Evolutionary conservation across 306 rosid genomes (phyloP).

Genomic region (Benincasa hispida): DNA sequence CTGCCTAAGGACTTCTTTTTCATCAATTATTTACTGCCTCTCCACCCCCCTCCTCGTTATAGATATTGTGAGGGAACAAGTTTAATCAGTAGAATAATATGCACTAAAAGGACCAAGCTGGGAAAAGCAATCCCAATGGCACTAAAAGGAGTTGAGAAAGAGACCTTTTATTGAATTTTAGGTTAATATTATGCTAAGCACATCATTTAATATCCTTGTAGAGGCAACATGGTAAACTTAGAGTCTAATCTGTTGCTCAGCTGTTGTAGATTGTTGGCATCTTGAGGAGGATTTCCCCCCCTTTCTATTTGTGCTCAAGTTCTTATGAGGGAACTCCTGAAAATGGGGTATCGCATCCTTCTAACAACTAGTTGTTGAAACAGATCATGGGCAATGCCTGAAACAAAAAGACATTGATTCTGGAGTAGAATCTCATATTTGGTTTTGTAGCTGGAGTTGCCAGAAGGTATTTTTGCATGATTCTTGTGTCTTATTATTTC

Average conservation of each 20-base stretch:
- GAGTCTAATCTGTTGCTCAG: not conserved
- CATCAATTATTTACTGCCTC: not conserved
- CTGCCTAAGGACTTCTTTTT: not conserved
- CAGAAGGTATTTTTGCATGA: conserved; percentile 48
- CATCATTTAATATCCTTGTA: not conserved
- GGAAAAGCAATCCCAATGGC: not conserved
- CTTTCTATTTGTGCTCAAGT: not conserved
- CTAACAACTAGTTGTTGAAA: conserved; percentile 20
- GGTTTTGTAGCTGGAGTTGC: conserved; percentile 68
- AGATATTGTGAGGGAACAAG: not conserved
- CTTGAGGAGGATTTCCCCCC: not conserved
- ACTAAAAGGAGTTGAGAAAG: not conserved
- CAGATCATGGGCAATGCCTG: conserved; percentile 77
- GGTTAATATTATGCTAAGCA: not conserved
- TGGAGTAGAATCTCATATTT: conserved; percentile 37
- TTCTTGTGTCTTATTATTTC: not conserved
- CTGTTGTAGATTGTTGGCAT: not conserved
- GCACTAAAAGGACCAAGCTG: not conserved
- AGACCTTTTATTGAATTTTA: not conserved
- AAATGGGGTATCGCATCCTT: conserved; percentile 11
- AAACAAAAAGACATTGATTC: conserved; percentile 25
- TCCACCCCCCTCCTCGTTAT: not conserved
- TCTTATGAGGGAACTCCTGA: not conserved
- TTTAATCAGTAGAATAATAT: not conserved
- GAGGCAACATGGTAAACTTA: not conserved